These are phyloP conservation scores for Penicillium sclerotigenum DNA, from an alignment of 2,329 filamentous ascomycete genomes.

Conservation along the genomic window DNA sequence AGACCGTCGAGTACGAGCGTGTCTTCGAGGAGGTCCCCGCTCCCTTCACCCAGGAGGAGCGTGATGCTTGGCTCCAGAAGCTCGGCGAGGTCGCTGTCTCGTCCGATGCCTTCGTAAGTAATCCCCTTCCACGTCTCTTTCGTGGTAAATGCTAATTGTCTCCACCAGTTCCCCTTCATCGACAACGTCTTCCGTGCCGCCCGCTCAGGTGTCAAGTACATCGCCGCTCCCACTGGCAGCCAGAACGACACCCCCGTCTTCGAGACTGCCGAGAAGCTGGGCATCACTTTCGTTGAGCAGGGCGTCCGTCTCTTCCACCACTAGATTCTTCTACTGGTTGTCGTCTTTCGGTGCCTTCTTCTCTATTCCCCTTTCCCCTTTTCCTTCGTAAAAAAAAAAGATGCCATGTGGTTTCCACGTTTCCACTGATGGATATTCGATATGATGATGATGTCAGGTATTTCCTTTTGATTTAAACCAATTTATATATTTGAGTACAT, in stretches of 20 bases:
- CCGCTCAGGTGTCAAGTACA: conserved; percentile 89
- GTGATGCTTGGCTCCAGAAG: conserved; percentile 79
- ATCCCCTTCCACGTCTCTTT: not conserved
- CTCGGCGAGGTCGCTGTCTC: conserved; percentile 74
- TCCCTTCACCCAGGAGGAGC: conserved; percentile 79
- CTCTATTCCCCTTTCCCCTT: conserved; percentile 1
- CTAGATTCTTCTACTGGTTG: conserved; percentile 48
- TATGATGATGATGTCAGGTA: conserved; percentile 28
- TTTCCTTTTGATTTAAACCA: conserved; percentile 22
- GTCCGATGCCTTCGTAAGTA: conserved; percentile 88
- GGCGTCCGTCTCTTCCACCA: conserved; percentile 93
- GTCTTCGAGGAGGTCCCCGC: conserved; percentile 86
- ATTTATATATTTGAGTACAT: conserved; percentile 9
- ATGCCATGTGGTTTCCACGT: conserved; percentile 4
- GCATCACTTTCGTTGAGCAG: conserved; percentile 94
- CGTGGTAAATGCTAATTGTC: not conserved
- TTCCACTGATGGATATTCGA: conserved; percentile 11
- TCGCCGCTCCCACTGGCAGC: conserved; percentile 84
- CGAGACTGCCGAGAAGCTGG: conserved; percentile 84
- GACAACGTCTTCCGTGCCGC: conserved; percentile 94
- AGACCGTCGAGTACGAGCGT: conserved; percentile 81
- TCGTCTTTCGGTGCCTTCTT: conserved; percentile 2
- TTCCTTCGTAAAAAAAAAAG: conserved; percentile 15
- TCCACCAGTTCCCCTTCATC: conserved; percentile 83
- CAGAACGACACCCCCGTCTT: conserved; percentile 53